Percentiles rank a stretch among this genome's conserved stretches.
phyloP scores from a whole-genome alignment of 768 basidiomycete genomes.

The Podaxis mareebaensis region DNA sequence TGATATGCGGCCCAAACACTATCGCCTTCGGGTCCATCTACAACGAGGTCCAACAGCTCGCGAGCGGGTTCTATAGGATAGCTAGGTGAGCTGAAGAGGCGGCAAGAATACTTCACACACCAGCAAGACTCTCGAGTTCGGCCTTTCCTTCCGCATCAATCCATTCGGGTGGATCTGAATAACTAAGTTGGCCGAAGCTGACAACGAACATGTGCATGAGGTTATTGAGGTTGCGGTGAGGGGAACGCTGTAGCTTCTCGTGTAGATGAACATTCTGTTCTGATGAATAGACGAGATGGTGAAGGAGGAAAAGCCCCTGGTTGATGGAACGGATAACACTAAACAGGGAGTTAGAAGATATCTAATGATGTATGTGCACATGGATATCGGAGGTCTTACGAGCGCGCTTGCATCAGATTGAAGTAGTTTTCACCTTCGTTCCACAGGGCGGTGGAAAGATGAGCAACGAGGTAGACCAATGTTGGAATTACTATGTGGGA shows the following conservation, averaged over 20 bases:
- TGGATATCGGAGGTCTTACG: slow-evolving; percentile 39
- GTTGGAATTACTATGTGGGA: slow-evolving; percentile 66
- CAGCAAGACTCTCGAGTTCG: slow-evolving; percentile 47
- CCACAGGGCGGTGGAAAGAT: slow-evolving; percentile 61
- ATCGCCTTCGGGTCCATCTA: slow-evolving; percentile 73
- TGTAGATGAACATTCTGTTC: slow-evolving; percentile 53
- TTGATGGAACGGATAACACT: slow-evolving; percentile 55
- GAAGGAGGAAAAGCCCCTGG: slow-evolving; percentile 58
- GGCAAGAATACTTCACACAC: slow-evolving; percentile 33
- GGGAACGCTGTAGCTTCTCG: slow-evolving; percentile 56
- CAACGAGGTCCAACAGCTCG: slow-evolving; percentile 63
- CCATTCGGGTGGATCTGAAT: slow-evolving; percentile 67
- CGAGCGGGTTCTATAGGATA: slow-evolving; percentile 52
- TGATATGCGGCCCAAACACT: slow-evolving; percentile 64
- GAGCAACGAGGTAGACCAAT: slow-evolving; percentile 54
- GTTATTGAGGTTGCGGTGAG: slow-evolving; percentile 57
- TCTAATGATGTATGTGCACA: not conserved
- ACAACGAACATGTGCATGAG: slow-evolving; percentile 72
- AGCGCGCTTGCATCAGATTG: slow-evolving; percentile 4
- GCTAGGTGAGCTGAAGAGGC: slow-evolving; percentile 6
- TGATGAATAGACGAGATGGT: slow-evolving; percentile 58
- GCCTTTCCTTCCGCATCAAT: slow-evolving; percentile 38
- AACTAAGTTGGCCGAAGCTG: slow-evolving; percentile 75
- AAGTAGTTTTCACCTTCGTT: slow-evolving; percentile 50
- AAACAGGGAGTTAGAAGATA: slow-evolving; percentile 5